Percentiles rank a stretch among this genome's conserved stretches.
Evolutionary conservation across 208 protist species (phyloP).

Genomic region (Borovskyia barvae): DNA sequence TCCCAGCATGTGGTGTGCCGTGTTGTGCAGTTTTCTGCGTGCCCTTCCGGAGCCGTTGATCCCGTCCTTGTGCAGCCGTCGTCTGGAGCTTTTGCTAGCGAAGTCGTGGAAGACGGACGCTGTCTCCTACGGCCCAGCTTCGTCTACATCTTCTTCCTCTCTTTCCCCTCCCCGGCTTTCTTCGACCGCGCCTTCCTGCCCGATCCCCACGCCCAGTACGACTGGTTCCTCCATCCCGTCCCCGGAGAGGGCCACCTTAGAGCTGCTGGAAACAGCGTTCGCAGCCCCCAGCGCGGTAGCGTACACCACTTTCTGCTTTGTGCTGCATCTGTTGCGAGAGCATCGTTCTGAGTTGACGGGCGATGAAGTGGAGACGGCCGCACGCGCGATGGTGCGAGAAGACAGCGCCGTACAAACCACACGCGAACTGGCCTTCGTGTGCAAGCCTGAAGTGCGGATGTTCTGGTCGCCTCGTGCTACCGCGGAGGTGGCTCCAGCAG

Average conservation of each 20-base stretch:
- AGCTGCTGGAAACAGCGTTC: no score
- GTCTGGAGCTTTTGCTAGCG: conserved; percentile 41
- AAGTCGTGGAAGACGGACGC: no score
- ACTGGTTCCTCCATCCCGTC: no score
- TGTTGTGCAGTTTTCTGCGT: conserved; percentile 33
- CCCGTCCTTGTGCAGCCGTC: conserved; percentile 37
- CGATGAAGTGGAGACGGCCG: conserved; percentile 33
- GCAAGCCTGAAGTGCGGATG: conserved; percentile 21
- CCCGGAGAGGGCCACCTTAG: no score
- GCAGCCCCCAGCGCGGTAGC: conserved; percentile 2
- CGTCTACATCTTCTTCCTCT: no score
- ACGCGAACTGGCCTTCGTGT: conserved; percentile 16
- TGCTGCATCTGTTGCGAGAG: conserved; percentile 2
- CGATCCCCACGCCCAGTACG: no score
- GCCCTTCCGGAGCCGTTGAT: conserved; percentile 47
- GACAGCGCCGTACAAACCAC: not conserved
- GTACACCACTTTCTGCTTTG: conserved; percentile 14
- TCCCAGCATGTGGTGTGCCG: conserved; percentile 20
- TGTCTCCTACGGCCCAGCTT: no score
- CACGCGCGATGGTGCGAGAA: conserved; percentile 12
- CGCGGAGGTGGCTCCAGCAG: no score
- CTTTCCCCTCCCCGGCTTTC: not conserved
- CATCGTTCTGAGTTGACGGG: conserved; percentile 35
- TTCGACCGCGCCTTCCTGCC: no score
- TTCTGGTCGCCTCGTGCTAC: conserved; percentile 17